phyloP scores from a whole-genome alignment of 495 filamentous ascomycete genomes.

The Lophiotrema nucula region DNA sequence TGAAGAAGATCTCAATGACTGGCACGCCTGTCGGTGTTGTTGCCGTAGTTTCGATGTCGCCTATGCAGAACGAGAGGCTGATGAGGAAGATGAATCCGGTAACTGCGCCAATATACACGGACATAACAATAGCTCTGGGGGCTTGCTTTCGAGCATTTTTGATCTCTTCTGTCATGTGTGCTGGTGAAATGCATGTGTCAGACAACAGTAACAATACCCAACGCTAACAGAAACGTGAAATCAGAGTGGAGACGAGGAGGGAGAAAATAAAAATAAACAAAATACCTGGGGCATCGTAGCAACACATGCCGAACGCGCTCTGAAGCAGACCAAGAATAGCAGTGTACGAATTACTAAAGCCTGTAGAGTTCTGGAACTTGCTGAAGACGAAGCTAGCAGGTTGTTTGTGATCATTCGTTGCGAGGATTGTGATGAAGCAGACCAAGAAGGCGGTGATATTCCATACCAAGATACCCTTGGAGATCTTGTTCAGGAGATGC shows the following conservation, averaged over 20 bases:
- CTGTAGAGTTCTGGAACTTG: conserved; percentile 58
- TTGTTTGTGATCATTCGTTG: conserved; percentile 56
- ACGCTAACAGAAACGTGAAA: no score
- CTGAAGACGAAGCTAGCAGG: conserved; percentile 55
- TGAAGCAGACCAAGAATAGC: conserved; percentile 58
- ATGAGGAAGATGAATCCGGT: conserved; percentile 54
- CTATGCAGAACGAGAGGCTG: conserved; percentile 52
- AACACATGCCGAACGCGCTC: conserved; percentile 56
- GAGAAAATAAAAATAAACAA: no score
- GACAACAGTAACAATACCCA: no score
- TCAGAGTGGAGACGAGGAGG: no score
- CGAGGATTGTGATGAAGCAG: conserved; percentile 52
- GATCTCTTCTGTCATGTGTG: conserved; percentile 55
- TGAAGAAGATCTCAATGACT: conserved; percentile 51
- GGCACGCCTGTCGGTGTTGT: conserved; percentile 49
- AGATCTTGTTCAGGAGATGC: conserved; percentile 53
- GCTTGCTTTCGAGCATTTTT: conserved; percentile 51
- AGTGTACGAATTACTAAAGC: conserved; percentile 52
- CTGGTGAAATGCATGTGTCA: no score
- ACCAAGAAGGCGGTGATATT: conserved; percentile 56
- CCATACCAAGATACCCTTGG: conserved; percentile 53
- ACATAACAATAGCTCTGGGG: conserved; percentile 55
- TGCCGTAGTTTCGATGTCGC: conserved; percentile 45
- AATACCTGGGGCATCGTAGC: conserved; percentile 49
- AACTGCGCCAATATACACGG: conserved; percentile 51